phyloP scores from a whole-genome alignment of 768 basidiomycete species.

The Roridomyces roridus region DNA sequence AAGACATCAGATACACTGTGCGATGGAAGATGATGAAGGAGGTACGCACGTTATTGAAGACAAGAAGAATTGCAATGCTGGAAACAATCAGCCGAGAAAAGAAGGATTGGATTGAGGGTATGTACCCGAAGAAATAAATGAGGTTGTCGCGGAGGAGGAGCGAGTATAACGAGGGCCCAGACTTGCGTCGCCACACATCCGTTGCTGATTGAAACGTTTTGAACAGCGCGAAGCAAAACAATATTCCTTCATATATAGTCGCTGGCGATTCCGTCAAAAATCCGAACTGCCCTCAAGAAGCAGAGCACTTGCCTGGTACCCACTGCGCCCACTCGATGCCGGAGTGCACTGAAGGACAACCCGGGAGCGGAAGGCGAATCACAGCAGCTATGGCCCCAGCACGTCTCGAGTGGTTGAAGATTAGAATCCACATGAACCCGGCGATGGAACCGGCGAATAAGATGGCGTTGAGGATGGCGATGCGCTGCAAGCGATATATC shows the following conservation, averaged over 20 bases:
- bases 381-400: conserved; percentile 42
- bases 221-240: conserved; percentile 47
- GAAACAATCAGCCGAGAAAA: not conserved
- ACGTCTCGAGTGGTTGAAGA: conserved; percentile 42
- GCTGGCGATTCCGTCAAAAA: conserved; percentile 29
- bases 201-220: conserved; percentile 37
- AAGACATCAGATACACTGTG: not conserved
- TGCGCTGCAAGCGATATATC: no score
- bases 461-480: conserved; percentile 44
- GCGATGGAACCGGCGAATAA: conserved; percentile 50
- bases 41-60: conserved; percentile 50
- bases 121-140: conserved; percentile 50
- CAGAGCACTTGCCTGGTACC: conserved; percentile 43
- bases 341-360: conserved; percentile 47
- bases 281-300: not conserved
- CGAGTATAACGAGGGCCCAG: conserved; percentile 35
- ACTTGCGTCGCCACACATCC: conserved; percentile 27
- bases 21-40: conserved; percentile 43
- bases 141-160: conserved; percentile 51
- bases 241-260: conserved; percentile 45
- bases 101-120: not conserved
- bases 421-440: conserved; percentile 47
- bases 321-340: conserved; percentile 52
- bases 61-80: conserved; percentile 44
- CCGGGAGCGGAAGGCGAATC: conserved; percentile 44